Conservation (phyloP, 2,329 filamentous ascomycete genomes). For the Coleophoma eucalyptorum region DNA sequence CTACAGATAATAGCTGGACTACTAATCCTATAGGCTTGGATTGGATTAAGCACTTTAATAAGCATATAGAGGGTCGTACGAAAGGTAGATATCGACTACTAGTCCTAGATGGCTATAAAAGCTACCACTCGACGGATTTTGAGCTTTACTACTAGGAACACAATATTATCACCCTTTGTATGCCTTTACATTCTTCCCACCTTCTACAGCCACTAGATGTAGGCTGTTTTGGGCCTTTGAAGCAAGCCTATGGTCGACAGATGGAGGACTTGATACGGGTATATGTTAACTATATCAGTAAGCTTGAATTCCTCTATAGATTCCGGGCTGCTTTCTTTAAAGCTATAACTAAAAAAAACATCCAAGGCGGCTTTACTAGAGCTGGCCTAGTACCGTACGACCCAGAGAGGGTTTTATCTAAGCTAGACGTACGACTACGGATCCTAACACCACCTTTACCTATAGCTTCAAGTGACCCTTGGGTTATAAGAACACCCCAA, state of each 20-base stretch:
- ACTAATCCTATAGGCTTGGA: slow-evolving; percentile 25
- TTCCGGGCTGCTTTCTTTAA: slow-evolving; percentile 17
- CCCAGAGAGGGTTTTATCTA: slow-evolving; percentile 24
- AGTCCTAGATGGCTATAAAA: slow-evolving; percentile 30
- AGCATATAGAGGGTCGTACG: slow-evolving; percentile 15
- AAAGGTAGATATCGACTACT: slow-evolving; percentile 24
- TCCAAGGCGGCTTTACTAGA: slow-evolving; percentile 21
- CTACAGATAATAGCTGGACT: slow-evolving; percentile 27
- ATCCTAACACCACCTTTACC: slow-evolving; percentile 4
- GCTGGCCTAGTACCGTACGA: slow-evolving; percentile 25
- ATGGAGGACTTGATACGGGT: slow-evolving; percentile 16
- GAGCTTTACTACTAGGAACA: slow-evolving; percentile 23
- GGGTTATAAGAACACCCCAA: slow-evolving; percentile 7
- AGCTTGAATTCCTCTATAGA: slow-evolving; percentile 17
- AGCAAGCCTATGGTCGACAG: slow-evolving; percentile 21
- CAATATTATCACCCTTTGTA: slow-evolving; percentile 29
- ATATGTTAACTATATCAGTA: slow-evolving; percentile 22
- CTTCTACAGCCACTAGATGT: slow-evolving; percentile 31
- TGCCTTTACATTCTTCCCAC: slow-evolving; percentile 29
- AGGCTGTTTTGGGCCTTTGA: slow-evolving; percentile 26
- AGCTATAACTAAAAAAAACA: slow-evolving; percentile 21
- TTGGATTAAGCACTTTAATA: slow-evolving; percentile 29
- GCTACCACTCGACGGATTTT: slow-evolving; percentile 28
- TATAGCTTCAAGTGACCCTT: slow-evolving; percentile 1
- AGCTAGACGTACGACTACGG: slow-evolving; percentile 10